Conservation (phyloP, 1,284 basidiomycete species). For the Schizophyllum amplum region DNA sequence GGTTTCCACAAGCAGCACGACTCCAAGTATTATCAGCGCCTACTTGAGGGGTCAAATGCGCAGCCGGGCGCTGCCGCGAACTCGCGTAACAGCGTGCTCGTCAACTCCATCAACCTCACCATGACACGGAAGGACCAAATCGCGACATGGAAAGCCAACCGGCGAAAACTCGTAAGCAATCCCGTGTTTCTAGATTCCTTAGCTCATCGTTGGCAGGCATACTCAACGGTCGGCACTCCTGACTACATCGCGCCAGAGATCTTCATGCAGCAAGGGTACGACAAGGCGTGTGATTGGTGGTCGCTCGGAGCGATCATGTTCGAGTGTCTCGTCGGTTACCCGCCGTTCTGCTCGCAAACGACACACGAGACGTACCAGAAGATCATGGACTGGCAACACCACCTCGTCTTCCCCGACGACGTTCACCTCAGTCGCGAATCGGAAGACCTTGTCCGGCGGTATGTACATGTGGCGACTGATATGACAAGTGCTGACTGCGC, state of each 20-base stretch:
- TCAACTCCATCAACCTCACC: slow-evolving; percentile 87
- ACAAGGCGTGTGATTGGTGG: slow-evolving; percentile 99
- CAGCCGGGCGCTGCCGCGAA: slow-evolving; percentile 24
- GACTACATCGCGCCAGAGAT: slow-evolving; percentile 99
- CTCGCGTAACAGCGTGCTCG: slow-evolving; percentile 72
- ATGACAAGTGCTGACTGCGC: neutral
- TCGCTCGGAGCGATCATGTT: slow-evolving; percentile 97
- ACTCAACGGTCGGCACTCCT: slow-evolving; percentile 98
- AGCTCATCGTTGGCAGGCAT: slow-evolving; percentile 53
- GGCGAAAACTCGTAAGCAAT: slow-evolving; percentile 76
- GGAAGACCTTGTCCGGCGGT: slow-evolving; percentile 86
- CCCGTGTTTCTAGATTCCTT: neutral
- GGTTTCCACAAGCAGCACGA: slow-evolving; percentile 95
- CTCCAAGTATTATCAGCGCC: slow-evolving; percentile 81
- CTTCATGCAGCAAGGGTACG: slow-evolving; percentile 95
- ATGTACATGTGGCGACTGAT: slow-evolving; percentile 13
- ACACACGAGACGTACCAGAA: slow-evolving; percentile 99
- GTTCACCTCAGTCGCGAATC: slow-evolving; percentile 91
- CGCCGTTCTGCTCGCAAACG: slow-evolving; percentile 96
- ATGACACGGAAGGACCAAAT: slow-evolving; percentile 85
- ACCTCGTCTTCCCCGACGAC: slow-evolving; percentile 90
- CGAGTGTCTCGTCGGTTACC: slow-evolving; percentile 92
- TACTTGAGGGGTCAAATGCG: slow-evolving; percentile 38
- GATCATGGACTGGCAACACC: slow-evolving; percentile 91
- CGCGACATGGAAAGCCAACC: slow-evolving; percentile 98